Conservation (phyloP, 345 rosid genomes). For the Salix koriyanagi region DNA sequence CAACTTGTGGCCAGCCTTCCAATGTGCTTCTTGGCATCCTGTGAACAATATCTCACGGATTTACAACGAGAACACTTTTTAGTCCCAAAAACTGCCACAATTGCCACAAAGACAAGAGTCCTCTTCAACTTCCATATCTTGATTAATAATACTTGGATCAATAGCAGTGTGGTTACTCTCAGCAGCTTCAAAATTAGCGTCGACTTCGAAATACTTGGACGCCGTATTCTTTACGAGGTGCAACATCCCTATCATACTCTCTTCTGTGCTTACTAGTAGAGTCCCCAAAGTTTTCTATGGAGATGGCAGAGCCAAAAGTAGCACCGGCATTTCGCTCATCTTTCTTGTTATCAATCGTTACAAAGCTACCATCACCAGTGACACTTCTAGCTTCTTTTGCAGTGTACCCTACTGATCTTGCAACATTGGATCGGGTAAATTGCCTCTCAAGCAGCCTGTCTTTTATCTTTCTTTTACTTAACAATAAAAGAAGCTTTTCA, state of each 20-base stretch:
- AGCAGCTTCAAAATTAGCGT: too few relatives aligned
- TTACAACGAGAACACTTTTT: too few relatives aligned
- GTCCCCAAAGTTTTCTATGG: slow-evolving; percentile 17
- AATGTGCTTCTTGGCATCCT: too few relatives aligned
- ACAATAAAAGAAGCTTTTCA: slow-evolving; percentile 37
- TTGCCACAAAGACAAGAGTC: too few relatives aligned
- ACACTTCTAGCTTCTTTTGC: slow-evolving; percentile 16
- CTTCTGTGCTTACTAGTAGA: slow-evolving; percentile 12
- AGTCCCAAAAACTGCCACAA: too few relatives aligned
- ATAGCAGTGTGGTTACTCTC: not conserved
- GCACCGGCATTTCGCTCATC: slow-evolving; percentile 15
- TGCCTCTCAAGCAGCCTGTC: slow-evolving; percentile 14
- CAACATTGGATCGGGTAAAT: slow-evolving; percentile 6
- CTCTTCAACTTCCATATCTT: too few relatives aligned
- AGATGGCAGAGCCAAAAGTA: slow-evolving; percentile 6
- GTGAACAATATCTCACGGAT: too few relatives aligned
- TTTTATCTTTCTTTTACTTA: slow-evolving; percentile 35
- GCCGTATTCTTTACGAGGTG: not conserved
- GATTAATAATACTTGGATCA: too few relatives aligned
- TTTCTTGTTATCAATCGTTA: not conserved
- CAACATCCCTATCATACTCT: slow-evolving; percentile 6
- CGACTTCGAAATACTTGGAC: slow-evolving; percentile 10
- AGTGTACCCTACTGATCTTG: slow-evolving; percentile 14
- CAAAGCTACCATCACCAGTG: slow-evolving; percentile 11
- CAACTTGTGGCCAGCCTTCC: too few relatives aligned